Evolutionary conservation across 306 rosid species (phyloP), one percentile per base, ranked within the genome.

Genomic region (Inga laurina): DNA sequence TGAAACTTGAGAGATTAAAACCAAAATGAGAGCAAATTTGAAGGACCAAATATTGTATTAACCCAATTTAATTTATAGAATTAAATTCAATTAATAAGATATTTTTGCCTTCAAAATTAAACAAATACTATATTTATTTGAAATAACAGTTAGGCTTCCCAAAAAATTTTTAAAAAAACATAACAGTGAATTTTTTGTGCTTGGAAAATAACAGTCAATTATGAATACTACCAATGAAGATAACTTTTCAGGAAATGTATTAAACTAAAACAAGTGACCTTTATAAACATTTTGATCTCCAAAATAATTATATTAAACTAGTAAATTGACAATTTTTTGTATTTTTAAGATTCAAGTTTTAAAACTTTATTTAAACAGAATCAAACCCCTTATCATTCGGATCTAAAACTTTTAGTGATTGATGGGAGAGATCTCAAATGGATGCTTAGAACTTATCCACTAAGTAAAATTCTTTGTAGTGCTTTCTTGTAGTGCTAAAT

Each of bases 391-490:
- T 19, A 19, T 19, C 22, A 18, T 57, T 57, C 30, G 30, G 30
- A 57, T 57, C 10, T 8, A 57, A 57, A 57, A n/a, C 79, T 51
- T 75, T 75, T 21, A 34, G 66, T 22, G 48, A 34, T 9, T 75
- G 65, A 75, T 35, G 35, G 49, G 3, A 54, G 19, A 43, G 10
- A 57, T 41, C 34, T n/a, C 51, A 35, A 72, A 64, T 66, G 56
- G 59, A 44, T 27, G 15, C 65, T 62, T 68, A 16, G 59, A 75
- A 81, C 78, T 56, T 75, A 71, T 80, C 87, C 75, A 84, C 62
- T 56, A 81, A 45, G 49, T 14, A 2, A 22, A 59, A 21, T 59
- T 43, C 59, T 48, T 12, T 27, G 7, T 75, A 44, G 78, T 84
- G 81, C 72, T 67, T 75, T 74, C 43, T 61, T 62, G 35, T 11